Evolutionary conservation across 108 stramenopile species (phyloP).

Genomic region (Stephanodiscus minutulus): DNA sequence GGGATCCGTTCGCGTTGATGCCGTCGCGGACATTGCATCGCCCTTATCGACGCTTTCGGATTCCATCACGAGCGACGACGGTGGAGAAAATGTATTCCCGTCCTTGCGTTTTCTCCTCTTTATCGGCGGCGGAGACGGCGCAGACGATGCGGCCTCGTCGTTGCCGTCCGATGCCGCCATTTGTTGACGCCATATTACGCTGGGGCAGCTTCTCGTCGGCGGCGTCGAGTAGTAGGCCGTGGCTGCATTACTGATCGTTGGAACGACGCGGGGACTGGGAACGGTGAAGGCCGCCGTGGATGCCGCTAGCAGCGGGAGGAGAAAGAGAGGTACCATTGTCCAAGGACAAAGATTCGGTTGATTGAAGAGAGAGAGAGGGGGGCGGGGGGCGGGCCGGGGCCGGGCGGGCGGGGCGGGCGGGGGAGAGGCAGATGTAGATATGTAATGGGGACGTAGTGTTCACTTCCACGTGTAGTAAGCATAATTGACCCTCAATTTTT

Average conservation of each 20-base stretch:
- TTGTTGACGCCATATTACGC: neutral
- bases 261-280: slow-evolving; percentile 3
- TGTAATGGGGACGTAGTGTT: no score
- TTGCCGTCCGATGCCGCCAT: neutral
- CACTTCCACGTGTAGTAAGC: no score
- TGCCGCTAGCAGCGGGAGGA: slow-evolving; percentile 15
- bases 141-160: slow-evolving; percentile 15
- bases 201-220: neutral
- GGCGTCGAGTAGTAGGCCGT: slow-evolving; percentile 1
- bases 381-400: no score
- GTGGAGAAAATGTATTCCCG: slow-evolving; percentile 32
- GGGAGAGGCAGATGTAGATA: no score
- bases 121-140: slow-evolving; percentile 15
- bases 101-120: slow-evolving; percentile 57
- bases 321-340: no score
- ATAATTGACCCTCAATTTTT: no score
- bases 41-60: slow-evolving; percentile 2
- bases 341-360: no score
- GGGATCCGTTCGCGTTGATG: neutral
- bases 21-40: neutral
- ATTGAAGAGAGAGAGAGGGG: neutral
- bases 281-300: slow-evolving; percentile 24
- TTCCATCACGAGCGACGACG: slow-evolving; percentile 12
- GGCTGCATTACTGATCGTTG: neutral
- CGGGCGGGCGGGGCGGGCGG: no score